A percentile compares a stretch with the other conserved stretches of the same genome.
phyloP scores from a whole-genome alignment of 2,329 filamentous ascomycete genomes.

The Calonectria crousiana region DNA sequence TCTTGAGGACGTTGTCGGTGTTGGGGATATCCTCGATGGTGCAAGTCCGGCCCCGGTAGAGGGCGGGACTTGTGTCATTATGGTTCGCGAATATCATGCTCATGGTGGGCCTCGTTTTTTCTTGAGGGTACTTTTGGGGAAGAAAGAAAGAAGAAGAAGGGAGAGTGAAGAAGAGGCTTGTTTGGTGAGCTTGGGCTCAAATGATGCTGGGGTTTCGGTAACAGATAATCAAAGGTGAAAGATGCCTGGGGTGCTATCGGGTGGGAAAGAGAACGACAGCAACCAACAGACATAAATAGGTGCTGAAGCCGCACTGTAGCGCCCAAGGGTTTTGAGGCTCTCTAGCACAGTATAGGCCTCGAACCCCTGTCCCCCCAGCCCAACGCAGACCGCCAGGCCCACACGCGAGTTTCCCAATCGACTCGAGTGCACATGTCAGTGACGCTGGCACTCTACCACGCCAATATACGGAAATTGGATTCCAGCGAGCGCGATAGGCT shows the following conservation, averaged over 20 bases:
- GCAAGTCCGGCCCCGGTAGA: background rate
- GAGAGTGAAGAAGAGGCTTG: background rate
- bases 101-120: background rate
- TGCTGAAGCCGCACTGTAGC: conserved; percentile 3
- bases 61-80: background rate
- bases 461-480: background rate
- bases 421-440: background rate
- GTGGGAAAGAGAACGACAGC: background rate
- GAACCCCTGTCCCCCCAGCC: background rate
- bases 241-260: background rate
- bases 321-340: conserved; percentile 1
- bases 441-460: background rate
- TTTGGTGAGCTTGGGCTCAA: background rate
- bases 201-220: background rate
- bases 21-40: background rate
- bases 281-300: background rate
- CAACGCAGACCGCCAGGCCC: background rate
- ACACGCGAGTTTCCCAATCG: background rate
- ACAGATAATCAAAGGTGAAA: background rate
- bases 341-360: background rate
- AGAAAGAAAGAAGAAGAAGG: background rate
- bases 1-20: background rate
- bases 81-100: background rate
- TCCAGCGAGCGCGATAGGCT: background rate
- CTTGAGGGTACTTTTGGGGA: background rate